Evolutionary conservation across 441 rosid genomes (phyloP).

Genomic region (Gossypium schwendimanii): DNA sequence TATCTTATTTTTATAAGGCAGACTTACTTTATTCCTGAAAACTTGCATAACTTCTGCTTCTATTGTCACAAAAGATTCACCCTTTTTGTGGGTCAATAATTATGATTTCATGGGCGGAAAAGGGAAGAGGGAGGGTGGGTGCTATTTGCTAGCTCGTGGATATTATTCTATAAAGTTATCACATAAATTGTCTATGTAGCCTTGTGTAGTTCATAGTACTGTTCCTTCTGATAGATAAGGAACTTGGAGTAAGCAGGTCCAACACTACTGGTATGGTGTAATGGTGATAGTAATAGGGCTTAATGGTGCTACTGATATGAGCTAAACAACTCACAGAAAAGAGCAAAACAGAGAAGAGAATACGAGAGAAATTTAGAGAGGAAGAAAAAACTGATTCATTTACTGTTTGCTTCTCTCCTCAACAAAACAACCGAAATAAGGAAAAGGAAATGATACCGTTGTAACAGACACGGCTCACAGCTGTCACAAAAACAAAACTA

Average conservation of each 20-base stretch:
- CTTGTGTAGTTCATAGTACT: neutral
- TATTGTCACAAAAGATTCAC: neutral
- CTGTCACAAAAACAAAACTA: too few species aligned
- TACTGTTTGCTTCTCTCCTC: too few species aligned
- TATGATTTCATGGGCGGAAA: neutral
- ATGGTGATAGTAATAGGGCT: neutral
- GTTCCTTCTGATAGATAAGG: neutral
- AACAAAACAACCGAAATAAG: too few species aligned
- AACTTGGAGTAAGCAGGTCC: neutral
- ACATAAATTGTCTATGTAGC: neutral
- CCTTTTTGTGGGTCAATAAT: neutral
- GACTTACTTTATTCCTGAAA: neutral
- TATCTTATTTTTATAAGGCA: neutral
- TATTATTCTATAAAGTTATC: neutral
- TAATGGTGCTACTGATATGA: neutral
- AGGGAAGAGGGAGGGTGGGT: neutral
- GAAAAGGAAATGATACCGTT: too few species aligned
- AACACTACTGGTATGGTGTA: neutral
- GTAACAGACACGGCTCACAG: too few species aligned
- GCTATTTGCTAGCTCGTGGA: neutral
- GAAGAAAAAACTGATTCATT: too few species aligned
- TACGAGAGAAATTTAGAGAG: too few species aligned
- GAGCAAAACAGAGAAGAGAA: too few species aligned
- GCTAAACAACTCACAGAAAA: too few species aligned
- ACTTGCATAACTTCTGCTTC: neutral